Conservation (phyloP, 73 alveolate genomes). For the Paramecium pentaurelia region DNA sequence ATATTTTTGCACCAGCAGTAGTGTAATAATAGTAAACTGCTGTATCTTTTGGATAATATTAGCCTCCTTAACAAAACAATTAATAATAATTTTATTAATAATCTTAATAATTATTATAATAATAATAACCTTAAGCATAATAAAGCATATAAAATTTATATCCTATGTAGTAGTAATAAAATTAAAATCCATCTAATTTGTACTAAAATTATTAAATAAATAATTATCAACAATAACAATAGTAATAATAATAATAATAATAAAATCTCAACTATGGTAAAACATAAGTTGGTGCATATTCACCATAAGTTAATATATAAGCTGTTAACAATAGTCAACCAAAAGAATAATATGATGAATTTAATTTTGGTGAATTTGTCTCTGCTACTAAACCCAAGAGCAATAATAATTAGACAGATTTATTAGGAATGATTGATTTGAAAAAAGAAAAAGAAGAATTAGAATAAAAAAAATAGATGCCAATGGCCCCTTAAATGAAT, state of each 20-base stretch:
- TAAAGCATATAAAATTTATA: neutral
- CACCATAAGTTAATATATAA: neutral
- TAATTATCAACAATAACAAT: neutral
- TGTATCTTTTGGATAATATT: neutral
- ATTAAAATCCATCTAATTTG: neutral
- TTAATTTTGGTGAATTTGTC: neutral
- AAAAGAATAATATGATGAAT: neutral
- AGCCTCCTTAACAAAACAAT: neutral
- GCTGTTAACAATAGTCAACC: neutral
- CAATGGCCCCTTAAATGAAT: neutral
- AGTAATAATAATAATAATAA: neutral
- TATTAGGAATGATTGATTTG: slow-evolving; percentile 37
- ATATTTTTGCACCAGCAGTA: neutral
- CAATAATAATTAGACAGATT: neutral
- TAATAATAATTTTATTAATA: neutral
- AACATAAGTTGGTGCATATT: neutral
- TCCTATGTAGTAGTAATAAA: neutral
- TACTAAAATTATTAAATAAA: neutral
- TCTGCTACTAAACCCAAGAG: neutral
- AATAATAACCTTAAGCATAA: neutral
- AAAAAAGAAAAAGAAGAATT: slow-evolving; percentile 1
- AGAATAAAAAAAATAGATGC: neutral
- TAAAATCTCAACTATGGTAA: neutral
- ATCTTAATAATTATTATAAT: neutral
- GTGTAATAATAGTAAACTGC: neutral